Conservation (phyloP, 2,329 filamentous ascomycete genomes). For the Arthrinium puccinioides region DNA sequence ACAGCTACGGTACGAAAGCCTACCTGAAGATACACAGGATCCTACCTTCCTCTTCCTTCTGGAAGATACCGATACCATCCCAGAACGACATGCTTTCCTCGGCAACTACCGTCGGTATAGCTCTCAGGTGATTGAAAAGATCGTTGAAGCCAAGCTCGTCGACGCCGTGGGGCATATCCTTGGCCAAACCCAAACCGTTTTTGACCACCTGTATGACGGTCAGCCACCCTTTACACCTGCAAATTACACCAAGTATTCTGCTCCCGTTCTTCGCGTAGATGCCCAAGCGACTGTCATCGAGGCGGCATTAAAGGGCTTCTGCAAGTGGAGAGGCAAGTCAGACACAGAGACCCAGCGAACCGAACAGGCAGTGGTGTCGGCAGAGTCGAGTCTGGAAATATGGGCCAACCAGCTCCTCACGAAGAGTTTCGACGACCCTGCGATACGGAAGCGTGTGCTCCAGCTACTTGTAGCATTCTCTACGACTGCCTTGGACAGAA, state of each 20-base stretch:
- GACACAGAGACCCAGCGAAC: conserved; percentile 11
- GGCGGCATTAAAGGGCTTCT: conserved; percentile 79
- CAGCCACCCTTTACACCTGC: conserved; percentile 58
- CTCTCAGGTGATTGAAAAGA: conserved; percentile 76
- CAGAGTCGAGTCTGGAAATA: conserved; percentile 58
- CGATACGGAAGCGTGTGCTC: conserved; percentile 73
- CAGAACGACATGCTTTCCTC: conserved; percentile 89
- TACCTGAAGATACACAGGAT: conserved; percentile 77
- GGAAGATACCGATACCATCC: conserved; percentile 91
- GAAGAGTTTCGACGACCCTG: conserved; percentile 71
- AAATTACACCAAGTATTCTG: conserved; percentile 61
- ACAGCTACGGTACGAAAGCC: conserved; percentile 77
- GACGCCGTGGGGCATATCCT: conserved; percentile 87
- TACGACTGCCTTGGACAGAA: conserved; percentile 69
- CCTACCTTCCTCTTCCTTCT: conserved; percentile 74
- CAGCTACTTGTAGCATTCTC: conserved; percentile 81
- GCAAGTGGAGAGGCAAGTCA: conserved; percentile 56
- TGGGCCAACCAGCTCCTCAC: conserved; percentile 69
- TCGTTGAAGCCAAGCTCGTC: conserved; percentile 72
- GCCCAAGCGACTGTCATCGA: conserved; percentile 87
- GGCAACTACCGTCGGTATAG: conserved; percentile 94
- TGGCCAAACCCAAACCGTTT: conserved; percentile 63
- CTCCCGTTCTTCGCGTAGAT: conserved; percentile 72
- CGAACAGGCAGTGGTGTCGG: conserved; percentile 44
- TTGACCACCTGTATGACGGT: conserved; percentile 69